Conservation (phyloP, 768 basidiomycete genomes). For the Russula olivacea region DNA sequence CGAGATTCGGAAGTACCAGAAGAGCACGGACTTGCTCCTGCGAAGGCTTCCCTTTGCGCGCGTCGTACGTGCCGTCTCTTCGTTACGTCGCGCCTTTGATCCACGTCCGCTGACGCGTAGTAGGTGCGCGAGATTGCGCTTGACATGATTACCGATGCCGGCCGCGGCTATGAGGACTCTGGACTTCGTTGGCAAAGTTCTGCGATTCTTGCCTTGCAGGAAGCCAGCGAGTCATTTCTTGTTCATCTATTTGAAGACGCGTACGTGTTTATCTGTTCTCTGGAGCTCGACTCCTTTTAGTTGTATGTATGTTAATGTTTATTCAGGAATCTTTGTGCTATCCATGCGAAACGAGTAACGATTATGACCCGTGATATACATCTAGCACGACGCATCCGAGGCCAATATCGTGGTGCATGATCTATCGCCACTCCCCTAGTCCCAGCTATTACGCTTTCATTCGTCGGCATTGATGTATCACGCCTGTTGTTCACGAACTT, state of each 20-base stretch:
- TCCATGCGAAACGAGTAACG: slow-evolving; percentile 96
- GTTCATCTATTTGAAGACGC: slow-evolving; percentile 98
- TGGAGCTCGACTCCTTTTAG: slow-evolving; percentile 2
- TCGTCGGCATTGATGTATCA: slow-evolving; percentile 9
- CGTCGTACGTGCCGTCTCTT: slow-evolving; percentile 48
- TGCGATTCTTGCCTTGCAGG: slow-evolving; percentile 89
- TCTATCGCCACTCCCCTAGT: slow-evolving; percentile 26
- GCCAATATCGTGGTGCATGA: slow-evolving; percentile 65
- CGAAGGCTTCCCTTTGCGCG: slow-evolving; percentile 89
- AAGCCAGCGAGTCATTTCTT: slow-evolving; percentile 91
- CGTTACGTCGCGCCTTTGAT: not conserved
- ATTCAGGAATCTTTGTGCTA: slow-evolving; percentile 85
- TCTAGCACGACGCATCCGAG: slow-evolving; percentile 90
- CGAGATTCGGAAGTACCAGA: slow-evolving; percentile 93
- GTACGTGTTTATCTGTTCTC: slow-evolving; percentile 57
- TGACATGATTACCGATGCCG: slow-evolving; percentile 80
- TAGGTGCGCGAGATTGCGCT: slow-evolving; percentile 94
- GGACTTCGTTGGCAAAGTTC: slow-evolving; percentile 92
- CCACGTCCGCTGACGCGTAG: not conserved
- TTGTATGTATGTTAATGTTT: not conserved
- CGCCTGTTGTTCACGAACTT: slow-evolving; percentile 9
- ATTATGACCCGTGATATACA: slow-evolving; percentile 98
- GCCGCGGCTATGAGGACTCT: slow-evolving; percentile 49
- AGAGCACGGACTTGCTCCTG: slow-evolving; percentile 82
- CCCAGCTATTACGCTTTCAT: not conserved